Base-by-base conservation (phyloP, 2,329 filamentous ascomycete species). In the Microascus cirrosus region DNA sequence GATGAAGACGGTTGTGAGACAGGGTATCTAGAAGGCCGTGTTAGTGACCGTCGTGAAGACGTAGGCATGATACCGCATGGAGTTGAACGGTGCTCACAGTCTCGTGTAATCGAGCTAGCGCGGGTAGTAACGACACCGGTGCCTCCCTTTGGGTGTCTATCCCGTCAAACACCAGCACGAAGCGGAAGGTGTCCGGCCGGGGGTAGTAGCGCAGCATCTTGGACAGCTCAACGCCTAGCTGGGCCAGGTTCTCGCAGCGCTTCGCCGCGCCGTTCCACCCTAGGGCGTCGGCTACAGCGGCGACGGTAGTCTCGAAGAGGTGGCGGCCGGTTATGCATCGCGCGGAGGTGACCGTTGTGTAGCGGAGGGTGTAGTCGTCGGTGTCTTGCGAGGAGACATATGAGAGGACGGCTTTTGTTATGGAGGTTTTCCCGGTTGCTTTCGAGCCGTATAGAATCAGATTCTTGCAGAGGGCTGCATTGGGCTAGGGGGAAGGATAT, bases 81-180 rank as follows among this genome's bases (percentile, higher is more conserved):
- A 53, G 36, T 36, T 42, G 20, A 28, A 11, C 22, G 34, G 54
- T 73, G 61, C 85, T 65, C 73, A 94, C 89, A 60, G 86, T 80
- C 70, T 96, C 91, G 15, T 89, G 87, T 22, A 99, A 71, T 60
- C 92, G 81, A 24, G 88, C 89, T 61, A 99, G 73, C 13, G 89
- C 91, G 35, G 92, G 85, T 4, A 96, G 73, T 15, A 97, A 73
- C 1, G 90, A 95, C 2, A 84, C 79, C 6, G 88, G 83, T 6
- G 87, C 84, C 66, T 97, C 93, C 65, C 87, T 80, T 69, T 96
- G 89, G 61, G 80, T 82, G 69, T 97, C 93, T 59, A 97, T 86
- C 12, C 84, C 89, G 74, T 97, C 94, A 61, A 97, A 80, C 12
- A 96, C 89, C 59, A 97, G 71, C 10, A 93, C 84, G 64, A 96